These are phyloP conservation scores for Umbelopsis sp. DNA, from an alignment of 192 early-diverging fungal species.

Conservation along the genomic window DNA sequence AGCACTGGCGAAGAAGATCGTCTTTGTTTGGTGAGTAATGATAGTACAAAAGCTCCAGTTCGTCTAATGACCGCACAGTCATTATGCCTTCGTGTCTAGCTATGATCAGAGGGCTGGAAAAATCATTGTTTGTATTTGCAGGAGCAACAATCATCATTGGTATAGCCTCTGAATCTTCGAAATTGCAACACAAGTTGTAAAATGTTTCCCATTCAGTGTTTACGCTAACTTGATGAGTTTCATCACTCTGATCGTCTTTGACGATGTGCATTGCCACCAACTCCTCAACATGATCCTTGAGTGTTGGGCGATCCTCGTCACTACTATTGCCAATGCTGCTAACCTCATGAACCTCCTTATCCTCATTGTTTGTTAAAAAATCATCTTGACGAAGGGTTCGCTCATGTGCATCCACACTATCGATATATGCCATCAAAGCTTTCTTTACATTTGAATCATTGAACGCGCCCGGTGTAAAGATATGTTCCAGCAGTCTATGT, in stretches of 20 bases:
- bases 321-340: slow-evolving; percentile 17
- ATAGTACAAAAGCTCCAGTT: neutral
- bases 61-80: neutral
- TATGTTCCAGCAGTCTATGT: neutral
- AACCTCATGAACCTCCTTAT: slow-evolving; percentile 1
- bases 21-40: slow-evolving; percentile 8
- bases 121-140: neutral
- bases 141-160: neutral
- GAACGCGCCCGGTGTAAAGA: slow-evolving; percentile 4
- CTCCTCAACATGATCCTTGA: neutral
- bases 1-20: slow-evolving; percentile 7
- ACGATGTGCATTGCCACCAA: neutral
- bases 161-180: neutral
- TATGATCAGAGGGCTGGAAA: neutral
- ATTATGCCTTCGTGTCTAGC: neutral
- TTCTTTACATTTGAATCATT: slow-evolving; percentile 7
- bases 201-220: neutral
- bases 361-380: slow-evolving; percentile 9
- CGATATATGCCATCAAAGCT: slow-evolving; percentile 7
- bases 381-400: slow-evolving; percentile 3
- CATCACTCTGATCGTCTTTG: neutral
- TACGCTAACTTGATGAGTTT: neutral
- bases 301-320: neutral
- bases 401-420: neutral
- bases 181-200: neutral